Base-by-base conservation (phyloP, 805 yeast genomes). In the Lachancea waltii region DNA sequence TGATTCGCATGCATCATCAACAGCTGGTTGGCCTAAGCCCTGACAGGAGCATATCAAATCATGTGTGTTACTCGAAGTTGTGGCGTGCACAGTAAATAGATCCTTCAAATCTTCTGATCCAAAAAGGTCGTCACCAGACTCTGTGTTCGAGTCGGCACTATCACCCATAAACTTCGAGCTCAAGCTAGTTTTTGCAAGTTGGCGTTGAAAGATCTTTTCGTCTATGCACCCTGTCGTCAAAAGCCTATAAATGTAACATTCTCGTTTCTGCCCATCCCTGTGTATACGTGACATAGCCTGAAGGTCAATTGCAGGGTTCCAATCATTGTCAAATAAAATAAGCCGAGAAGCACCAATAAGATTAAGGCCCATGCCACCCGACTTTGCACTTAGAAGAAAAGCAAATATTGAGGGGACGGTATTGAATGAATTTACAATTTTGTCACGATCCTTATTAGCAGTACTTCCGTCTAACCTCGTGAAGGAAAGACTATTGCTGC, bases 241-340 rank as follows among this genome's bases (percentile, higher is more conserved):
- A 14, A 92, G 60, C 47, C 98, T 69, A 54, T 92, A 92, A 21
- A 90, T 79, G 54, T 66, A 81, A 8, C 87, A 92, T 0, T 85
- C 85, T 33, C 63, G 72, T 33, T 62, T 73, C 56, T 92, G 98
- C 0, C 98, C 98, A 58, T 90, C 97, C 50, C 98, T 69, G 54
- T 90, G 95, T 5, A 92, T 79, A 45, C 98, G 66, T 1, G 97
- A 95, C 94, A 90, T 85, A 0, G 97, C 95, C 58, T 92, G 98
- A 23, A 83, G 58, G 54, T 92, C 98, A 9, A 81, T 71, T 0
- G 96, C 77, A 0, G 98, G 98, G 47, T 92, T 92, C 98, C 98
- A 92, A 54, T 92, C 97, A 46, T 92, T 85, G 56, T 92, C 98
- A 53, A 85, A 82, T 16, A 92, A 63, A 4, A 92, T 70, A 28